Conservation (phyloP, 192 early-diverging fungal genomes). For the Jimgerdemannia lactiflua region DNA sequence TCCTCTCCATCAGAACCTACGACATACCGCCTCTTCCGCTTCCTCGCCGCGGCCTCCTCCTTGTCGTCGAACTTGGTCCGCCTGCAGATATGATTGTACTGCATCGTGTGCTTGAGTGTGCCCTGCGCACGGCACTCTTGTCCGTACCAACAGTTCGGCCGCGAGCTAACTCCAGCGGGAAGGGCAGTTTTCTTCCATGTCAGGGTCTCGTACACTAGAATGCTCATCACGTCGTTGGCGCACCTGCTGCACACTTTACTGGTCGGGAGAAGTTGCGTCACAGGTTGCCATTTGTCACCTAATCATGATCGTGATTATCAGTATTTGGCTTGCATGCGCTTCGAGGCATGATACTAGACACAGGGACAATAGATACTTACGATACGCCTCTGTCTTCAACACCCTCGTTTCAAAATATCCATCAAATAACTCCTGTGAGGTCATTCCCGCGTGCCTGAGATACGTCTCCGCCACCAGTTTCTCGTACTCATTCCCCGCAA, state of each 20-base stretch:
- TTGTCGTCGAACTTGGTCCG: neutral
- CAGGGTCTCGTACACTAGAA: neutral
- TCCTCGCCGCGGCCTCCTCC: neutral
- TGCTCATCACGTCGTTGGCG: neutral
- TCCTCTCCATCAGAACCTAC: neutral
- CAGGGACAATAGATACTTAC: slow-evolving; percentile 16
- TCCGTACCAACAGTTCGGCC: slow-evolving; percentile 11
- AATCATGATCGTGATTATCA: neutral
- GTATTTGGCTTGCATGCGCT: neutral
- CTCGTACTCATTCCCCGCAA: slow-evolving; percentile 18
- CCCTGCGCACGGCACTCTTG: neutral
- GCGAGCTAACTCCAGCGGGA: neutral
- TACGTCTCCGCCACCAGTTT: slow-evolving; percentile 6
- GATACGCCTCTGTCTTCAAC: slow-evolving; percentile 2
- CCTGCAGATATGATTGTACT: slow-evolving; percentile 5
- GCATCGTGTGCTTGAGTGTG: slow-evolving; percentile 3
- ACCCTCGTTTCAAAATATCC: slow-evolving; percentile 4
- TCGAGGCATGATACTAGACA: neutral
- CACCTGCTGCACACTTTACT: slow-evolving; percentile 13
- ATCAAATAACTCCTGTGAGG: slow-evolving; percentile 18
- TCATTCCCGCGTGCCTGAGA: slow-evolving; percentile 2
- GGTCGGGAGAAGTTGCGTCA: neutral
- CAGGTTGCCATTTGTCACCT: slow-evolving; percentile 4
- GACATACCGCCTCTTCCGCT: neutral
- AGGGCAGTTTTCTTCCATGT: neutral